Base-by-base conservation (phyloP, 2,329 filamentous ascomycete genomes). In the Allantophomopsis lycopodina region DNA sequence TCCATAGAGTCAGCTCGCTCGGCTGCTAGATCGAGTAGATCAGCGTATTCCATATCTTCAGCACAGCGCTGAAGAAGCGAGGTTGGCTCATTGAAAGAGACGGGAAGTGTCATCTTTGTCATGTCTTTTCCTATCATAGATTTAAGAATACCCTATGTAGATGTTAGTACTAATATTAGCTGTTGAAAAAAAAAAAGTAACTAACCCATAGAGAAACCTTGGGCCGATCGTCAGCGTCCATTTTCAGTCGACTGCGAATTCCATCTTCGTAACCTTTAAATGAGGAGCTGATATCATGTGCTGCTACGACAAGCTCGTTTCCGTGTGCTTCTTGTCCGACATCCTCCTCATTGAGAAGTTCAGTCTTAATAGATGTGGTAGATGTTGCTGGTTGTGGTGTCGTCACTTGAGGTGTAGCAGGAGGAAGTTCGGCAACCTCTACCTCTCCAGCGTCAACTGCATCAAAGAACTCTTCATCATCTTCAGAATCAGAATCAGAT, bases 71-170 rank as follows among this genome's bases (percentile, higher is more conserved):
- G 91, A 7, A 98, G 71, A 11, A 98, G 67, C 5, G 91, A 96
- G 0, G 91, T 98, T 1, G 91, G 91, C 60, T 98, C 91, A 61
- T 98, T 98, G 67, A 98, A 96, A 1, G 91, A 94, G 2, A 98
- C 91, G 0, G 91, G 91, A 15, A 98, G 66, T 0, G 91, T 96
- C 89, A 98, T 98, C 66, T 93, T 96, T 31, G 91, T 96, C 91
- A 98, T 96, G 56, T 98, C 91, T 59, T 98, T 96, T 46, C 91
- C 91, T 60, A 98, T 94, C 91, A 98, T 96, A 16, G 89, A 96
- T 65, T 96, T 98, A 46, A 98, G 66, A 50, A 98, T 95, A 48
- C 83, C 82, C 88, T 95, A 47, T 32, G 2, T n/a, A 7, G 40
- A 39, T 20, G 36, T 13, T 45, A 62, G 50, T 33, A 35, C 21